phyloP scores from a whole-genome alignment of 805 yeast genomes.

The Starmerella sp. region DNA sequence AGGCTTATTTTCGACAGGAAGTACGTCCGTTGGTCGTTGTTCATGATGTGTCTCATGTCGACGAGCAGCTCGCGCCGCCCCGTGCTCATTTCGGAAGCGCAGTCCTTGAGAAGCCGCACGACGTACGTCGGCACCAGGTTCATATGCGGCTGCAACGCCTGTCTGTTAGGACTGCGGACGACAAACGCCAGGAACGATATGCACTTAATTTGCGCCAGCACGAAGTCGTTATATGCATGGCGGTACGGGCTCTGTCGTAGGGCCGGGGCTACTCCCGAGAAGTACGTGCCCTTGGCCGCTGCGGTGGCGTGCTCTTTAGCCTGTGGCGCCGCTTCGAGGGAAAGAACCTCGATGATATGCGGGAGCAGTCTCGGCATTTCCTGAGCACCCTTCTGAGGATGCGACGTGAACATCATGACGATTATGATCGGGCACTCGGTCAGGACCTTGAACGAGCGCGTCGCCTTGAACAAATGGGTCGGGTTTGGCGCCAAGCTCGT shows the following conservation, averaged over 20 bases:
- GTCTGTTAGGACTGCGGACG: conserved; percentile 63
- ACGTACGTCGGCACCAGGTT: conserved; percentile 75
- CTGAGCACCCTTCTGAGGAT: conserved; percentile 59
- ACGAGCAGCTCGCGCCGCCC: conserved; percentile 88
- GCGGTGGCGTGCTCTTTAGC: conserved; percentile 50
- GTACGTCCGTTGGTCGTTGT: conserved; percentile 72
- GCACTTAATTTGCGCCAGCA: conserved; percentile 88
- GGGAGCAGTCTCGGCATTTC: conserved; percentile 73
- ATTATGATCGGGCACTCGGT: conserved; percentile 96
- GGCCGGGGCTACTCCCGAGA: conserved; percentile 61
- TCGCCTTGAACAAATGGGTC: conserved; percentile 42
- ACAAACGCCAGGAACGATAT: conserved; percentile 91
- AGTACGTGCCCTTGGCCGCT: conserved; percentile 44
- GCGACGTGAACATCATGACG: conserved; percentile 82
- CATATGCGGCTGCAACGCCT: conserved; percentile 46
- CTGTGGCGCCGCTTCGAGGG: conserved; percentile 75
- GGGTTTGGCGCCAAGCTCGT: background rate
- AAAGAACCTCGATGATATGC: conserved; percentile 59
- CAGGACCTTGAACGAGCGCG: conserved; percentile 77
- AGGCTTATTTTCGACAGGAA: conserved; percentile 79
- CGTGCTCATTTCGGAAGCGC: conserved; percentile 84
- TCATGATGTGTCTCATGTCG: conserved; percentile 87
- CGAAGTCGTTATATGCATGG: conserved; percentile 73
- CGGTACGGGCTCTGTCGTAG: conserved; percentile 48
- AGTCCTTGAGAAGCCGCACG: conserved; percentile 77